Evolutionary conservation across 2,329 filamentous ascomycete species (phyloP).

Genomic region (Plectosphaerella plurivora): DNA sequence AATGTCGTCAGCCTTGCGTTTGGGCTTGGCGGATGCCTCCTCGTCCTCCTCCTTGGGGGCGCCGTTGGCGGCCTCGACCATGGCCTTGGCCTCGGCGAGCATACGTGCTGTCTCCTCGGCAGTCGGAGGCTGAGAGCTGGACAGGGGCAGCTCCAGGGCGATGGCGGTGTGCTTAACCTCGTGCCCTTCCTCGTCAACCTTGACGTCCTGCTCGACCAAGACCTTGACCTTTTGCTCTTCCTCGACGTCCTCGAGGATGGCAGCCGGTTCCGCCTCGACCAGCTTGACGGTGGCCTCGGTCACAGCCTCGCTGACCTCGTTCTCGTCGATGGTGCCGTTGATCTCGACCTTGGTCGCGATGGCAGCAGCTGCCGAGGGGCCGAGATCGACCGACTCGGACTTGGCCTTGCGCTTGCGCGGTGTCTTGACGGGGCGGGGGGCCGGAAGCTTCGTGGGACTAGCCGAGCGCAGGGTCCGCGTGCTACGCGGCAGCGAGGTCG

Average conservation of each 20-base stretch:
- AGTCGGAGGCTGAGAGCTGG: constrained; percentile 58
- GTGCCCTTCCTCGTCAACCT: constrained; percentile 48
- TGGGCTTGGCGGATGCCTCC: constrained; percentile 43
- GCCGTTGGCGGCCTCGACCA: constrained; percentile 68
- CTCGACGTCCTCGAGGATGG: constrained; percentile 41
- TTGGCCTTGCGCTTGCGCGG: constrained; percentile 51
- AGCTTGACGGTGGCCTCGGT: constrained; percentile 38
- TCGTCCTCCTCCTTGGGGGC: constrained; percentile 28
- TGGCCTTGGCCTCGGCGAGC: constrained; percentile 80
- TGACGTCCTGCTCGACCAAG: constrained; percentile 62
- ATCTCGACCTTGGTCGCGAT: constrained; percentile 17
- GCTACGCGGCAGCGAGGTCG: constrained; percentile 37
- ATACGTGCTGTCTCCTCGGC: constrained; percentile 77
- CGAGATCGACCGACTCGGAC: constrained; percentile 23
- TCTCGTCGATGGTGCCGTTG: constrained; percentile 21
- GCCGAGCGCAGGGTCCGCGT: constrained; percentile 50
- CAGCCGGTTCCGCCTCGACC: constrained; percentile 42
- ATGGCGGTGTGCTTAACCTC: constrained; percentile 70
- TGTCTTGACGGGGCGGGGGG: constrained; percentile 23
- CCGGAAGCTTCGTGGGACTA: constrained; percentile 50
- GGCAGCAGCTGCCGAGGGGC: constrained; percentile 1
- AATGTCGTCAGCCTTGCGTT: constrained; percentile 73
- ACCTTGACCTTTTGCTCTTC: constrained; percentile 62
- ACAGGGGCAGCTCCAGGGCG: constrained; percentile 67
- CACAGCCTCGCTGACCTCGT: constrained; percentile 19